A percentile compares a stretch with the other conserved stretches of the same genome.
phyloP scores from a whole-genome alignment of 2,329 filamentous ascomycete genomes.

The Dactylella cylindrospora region DNA sequence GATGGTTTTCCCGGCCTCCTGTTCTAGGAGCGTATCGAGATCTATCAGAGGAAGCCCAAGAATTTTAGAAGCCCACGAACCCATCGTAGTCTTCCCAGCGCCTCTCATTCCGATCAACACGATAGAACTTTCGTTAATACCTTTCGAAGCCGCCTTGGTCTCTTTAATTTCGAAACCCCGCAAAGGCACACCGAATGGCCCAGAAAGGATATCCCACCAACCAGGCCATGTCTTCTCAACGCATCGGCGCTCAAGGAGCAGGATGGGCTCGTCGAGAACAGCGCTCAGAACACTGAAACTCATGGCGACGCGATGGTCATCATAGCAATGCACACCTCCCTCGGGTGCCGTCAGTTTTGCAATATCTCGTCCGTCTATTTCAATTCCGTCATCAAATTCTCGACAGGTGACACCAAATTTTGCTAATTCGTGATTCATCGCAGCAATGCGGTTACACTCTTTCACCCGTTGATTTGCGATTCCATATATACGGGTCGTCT shows the following conservation, averaged over 20 bases:
- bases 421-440: slow-evolving; percentile 90
- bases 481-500: slow-evolving; percentile 79
- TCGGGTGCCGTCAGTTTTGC: slow-evolving; percentile 59
- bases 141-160: slow-evolving; percentile 49
- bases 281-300: slow-evolving; percentile 89
- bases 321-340: slow-evolving; percentile 84
- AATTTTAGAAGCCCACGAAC: slow-evolving; percentile 76
- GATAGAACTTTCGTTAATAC: slow-evolving; percentile 60
- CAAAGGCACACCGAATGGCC: slow-evolving; percentile 74
- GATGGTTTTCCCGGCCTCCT: slow-evolving; percentile 71
- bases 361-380: slow-evolving; percentile 62
- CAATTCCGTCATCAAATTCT: slow-evolving; percentile 93
- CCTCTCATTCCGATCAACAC: slow-evolving; percentile 98
- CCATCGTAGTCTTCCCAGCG: slow-evolving; percentile 92
- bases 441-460: slow-evolving; percentile 92
- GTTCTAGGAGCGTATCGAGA: slow-evolving; percentile 83
- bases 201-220: slow-evolving; percentile 90
- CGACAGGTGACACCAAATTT: slow-evolving; percentile 87
- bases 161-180: slow-evolving; percentile 67
- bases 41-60: slow-evolving; percentile 79
- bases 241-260: slow-evolving; percentile 87
- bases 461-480: slow-evolving; percentile 98
- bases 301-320: slow-evolving; percentile 97
- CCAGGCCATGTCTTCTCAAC: slow-evolving; percentile 98
- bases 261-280: slow-evolving; percentile 67